Evolutionary conservation across 108 stramenopile species (phyloP).

Genomic region (Asterionellopsis glacialis): DNA sequence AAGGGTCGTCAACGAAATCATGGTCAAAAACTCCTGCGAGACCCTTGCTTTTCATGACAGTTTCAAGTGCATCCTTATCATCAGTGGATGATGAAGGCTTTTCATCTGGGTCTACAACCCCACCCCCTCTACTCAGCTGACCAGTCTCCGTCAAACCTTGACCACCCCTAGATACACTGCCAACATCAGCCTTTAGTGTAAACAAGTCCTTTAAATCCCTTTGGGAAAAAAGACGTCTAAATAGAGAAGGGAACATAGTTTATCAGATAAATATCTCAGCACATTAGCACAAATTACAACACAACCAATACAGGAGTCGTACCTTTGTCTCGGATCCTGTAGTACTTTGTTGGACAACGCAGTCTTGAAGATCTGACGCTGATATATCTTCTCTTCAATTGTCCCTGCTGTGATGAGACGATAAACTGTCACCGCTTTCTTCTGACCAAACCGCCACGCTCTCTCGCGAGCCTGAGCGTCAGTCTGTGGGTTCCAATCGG

Average conservation of each 20-base stretch:
- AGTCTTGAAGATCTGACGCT: slow-evolving; percentile 98
- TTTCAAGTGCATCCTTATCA: slow-evolving; percentile 50
- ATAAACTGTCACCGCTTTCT: slow-evolving; percentile 87
- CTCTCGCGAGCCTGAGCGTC: slow-evolving; percentile 92
- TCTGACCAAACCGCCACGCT: slow-evolving; percentile 95
- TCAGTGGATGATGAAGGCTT: slow-evolving; percentile 7
- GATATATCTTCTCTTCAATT: slow-evolving; percentile 98
- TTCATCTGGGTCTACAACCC: slow-evolving; percentile 54
- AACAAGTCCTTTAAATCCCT: slow-evolving; percentile 89
- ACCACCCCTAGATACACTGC: slow-evolving; percentile 31
- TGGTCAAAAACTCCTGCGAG: slow-evolving; percentile 76
- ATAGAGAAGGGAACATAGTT: too few relatives aligned
- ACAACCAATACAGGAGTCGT: too few relatives aligned
- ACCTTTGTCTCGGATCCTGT: slow-evolving; percentile 82
- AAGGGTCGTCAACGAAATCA: slow-evolving; percentile 31
- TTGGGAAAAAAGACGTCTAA: slow-evolving; percentile 78
- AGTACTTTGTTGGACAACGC: slow-evolving; percentile 88
- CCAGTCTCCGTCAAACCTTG: slow-evolving; percentile 65
- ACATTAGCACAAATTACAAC: too few relatives aligned
- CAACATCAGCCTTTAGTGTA: slow-evolving; percentile 72
- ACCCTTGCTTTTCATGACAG: slow-evolving; percentile 72
- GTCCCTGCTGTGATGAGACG: slow-evolving; percentile 93
- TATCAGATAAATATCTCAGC: too few relatives aligned
- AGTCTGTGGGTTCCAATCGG: slow-evolving; percentile 97
- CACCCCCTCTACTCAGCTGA: slow-evolving; percentile 53